Evolutionary conservation across 2,329 filamentous ascomycete species (phyloP), one percentile per base, ranked within the genome.

Genomic region (Rugonectria rugulosa): DNA sequence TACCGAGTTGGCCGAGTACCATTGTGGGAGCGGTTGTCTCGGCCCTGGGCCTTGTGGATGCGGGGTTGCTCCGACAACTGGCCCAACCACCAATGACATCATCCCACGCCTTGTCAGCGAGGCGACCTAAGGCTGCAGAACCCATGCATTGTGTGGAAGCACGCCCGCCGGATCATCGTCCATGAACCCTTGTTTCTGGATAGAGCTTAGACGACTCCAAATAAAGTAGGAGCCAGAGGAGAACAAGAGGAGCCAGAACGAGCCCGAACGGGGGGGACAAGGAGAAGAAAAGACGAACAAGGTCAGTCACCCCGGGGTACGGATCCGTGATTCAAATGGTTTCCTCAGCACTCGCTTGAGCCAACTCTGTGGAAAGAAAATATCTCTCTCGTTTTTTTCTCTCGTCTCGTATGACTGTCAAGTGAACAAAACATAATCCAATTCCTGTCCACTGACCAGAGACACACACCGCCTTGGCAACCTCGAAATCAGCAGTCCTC

Each of bases 31-130:
- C n/a, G n/a, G n/a, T n/a, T n/a, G n/a, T n/a, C n/a, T n/a, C n/a
- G n/a, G n/a, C n/a, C n/a, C n/a, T 48, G 40, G 53, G 43, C 44
- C 44, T 31, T 53, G 34, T 34, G 36, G 54, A 50, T 53, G 46
- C 37, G 37, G 51, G 54, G 67, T 70, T 71, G 65, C 69, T 71
- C 57, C 59, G 66, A 40, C 62, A 69, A 69, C 68, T 54, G n/a
- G n/a, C 6, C 15, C 48, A 53, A 55, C 43, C 21, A 47, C 57
- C 56, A 66, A 68, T 70, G 65, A 70, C 66, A 68, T 70, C 64
- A 69, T 68, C 42, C 43, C 44, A 56, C 40, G 40, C 49, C 31
- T 31, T 45, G 46, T 48, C 20, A 32, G 49, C 55, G 42, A 59
- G 56, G 41, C 53, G 36, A 57, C 26, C 38, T 21, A 46, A 31